Evolutionary conservation across 352 stramenopile genomes (phyloP).

Genomic region (Pythium oligandrum): DNA sequence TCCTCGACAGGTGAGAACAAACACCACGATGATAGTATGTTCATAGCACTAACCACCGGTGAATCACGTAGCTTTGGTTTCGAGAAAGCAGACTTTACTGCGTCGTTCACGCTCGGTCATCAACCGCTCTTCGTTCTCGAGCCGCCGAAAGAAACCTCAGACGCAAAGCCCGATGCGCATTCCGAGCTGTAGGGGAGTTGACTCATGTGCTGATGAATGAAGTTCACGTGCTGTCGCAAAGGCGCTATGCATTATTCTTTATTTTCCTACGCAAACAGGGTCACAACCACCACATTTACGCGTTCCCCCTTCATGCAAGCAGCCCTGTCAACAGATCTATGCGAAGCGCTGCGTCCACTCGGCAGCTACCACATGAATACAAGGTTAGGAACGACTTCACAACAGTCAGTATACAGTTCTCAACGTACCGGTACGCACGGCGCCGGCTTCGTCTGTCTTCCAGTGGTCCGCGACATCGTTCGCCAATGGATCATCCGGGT

Average conservation of each 20-base stretch:
- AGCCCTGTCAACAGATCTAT: conserved; percentile 7
- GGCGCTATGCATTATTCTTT: no score
- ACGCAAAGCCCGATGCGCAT: no score
- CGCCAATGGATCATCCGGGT: conserved; percentile 96
- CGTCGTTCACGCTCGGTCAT: conserved; percentile 25
- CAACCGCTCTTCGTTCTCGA: conserved; percentile 34
- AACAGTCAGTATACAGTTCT: conserved; percentile 2
- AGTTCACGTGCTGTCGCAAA: no score
- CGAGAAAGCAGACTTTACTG: conserved; percentile 25
- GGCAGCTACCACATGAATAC: conserved; percentile 29
- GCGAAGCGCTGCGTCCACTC: conserved; percentile 71
- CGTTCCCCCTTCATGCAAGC: no score
- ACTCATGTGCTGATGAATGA: no score
- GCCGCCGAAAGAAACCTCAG: not conserved
- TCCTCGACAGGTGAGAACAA: conserved; percentile 21
- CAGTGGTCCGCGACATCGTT: conserved; percentile 97
- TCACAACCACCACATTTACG: no score
- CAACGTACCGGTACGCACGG: conserved; percentile 72
- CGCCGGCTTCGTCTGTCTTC: conserved; percentile 94
- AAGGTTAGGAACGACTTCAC: conserved; percentile 5
- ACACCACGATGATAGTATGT: no score
- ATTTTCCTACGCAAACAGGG: no score
- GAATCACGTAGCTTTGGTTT: conserved; percentile 13
- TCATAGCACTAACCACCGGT: no score
- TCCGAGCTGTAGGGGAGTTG: no score